Evolutionary conservation across 352 stramenopile species (phyloP), one percentile per base, ranked within the genome.

Genomic region (Globisporangium uncinulatum): DNA sequence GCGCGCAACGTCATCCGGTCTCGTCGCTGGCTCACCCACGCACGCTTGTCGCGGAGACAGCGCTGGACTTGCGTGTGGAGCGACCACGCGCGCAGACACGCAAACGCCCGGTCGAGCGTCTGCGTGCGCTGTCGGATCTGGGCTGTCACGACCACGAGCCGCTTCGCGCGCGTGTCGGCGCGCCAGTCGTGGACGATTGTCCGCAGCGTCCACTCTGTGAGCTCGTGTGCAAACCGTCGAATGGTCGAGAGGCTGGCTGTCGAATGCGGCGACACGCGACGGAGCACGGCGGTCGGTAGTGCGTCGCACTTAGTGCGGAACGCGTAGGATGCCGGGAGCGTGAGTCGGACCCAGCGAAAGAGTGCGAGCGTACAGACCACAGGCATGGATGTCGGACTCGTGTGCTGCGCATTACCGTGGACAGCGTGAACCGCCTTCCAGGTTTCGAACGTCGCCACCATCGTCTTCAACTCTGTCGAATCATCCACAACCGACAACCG

Each of bases 31-130:
- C 67, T 37, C 9, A 87, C 50, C 79, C 76, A 89, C 4, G 59
- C 39, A 3, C 56, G 49, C 44, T 76, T 67, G 24, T 75, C 67
- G 0, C 24, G 51, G 2, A 60, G 51, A 15, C 62, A 73, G 37
- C 73, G 71, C 14, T 47, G 54, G 2, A 48, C 59, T 39, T 65
- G 67, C 2, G 59, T 62, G 45, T 71, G 68, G 3, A 73, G 36
- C 1, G 59, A 42, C 76, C 79, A 89, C 24, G 56, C n/a, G 53
- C 79, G 63, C 41, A 89, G 58, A 49, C 76, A 87, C 19, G 61
- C 43, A 19, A 76, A 77, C 1, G 68, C 65, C 1, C 31, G 65
- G 17, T 84, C 63, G 1, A 87, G 46, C 20, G 61, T 53, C 5
- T 68, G 34, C 14, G 63, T 60, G 2, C 73, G 66, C 19, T 57